Base-by-base conservation (phyloP, 495 filamentous ascomycete genomes). In the Amniculicola lignicola region DNA sequence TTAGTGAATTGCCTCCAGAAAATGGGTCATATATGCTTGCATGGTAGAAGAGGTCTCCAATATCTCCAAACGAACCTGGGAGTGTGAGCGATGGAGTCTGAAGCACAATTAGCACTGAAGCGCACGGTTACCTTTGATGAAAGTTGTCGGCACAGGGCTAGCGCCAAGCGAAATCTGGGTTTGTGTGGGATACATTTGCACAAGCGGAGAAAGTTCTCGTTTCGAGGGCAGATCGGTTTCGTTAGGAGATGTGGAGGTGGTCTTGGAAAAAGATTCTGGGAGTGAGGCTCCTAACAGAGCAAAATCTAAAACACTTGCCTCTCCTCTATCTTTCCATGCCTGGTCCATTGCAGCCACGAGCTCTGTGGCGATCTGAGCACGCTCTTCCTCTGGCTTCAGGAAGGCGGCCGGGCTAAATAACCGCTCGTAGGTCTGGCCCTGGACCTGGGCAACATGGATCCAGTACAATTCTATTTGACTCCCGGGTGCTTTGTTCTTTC, bases 11-110 rank as follows among this genome's bases (percentile, higher is more conserved):
- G n/a, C n/a, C n/a, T n/a, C n/a, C n/a, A n/a, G n/a, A n/a, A n/a
- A n/a, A n/a, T n/a, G n/a, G n/a, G n/a, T n/a, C n/a, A n/a, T n/a
- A n/a, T n/a, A n/a, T n/a, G n/a, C n/a, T n/a, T n/a, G n/a, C 73
- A 28, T 71, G 82, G 66, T 50, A 79, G 76, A 36, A 84, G 64
- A 29, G 42, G 28, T 59, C 48, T 28, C 33, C 53, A 46, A 52
- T 19, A 4, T 47, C 14, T 18, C 45, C 31, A 31, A 56, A 25
- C n/a, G 33, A 19, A 21, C 29, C 39, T 56, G 56, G 15, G n/a
- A n/a, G n/a, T n/a, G n/a, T n/a, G n/a, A n/a, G n/a, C n/a, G n/a
- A n/a, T n/a, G n/a, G n/a, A n/a, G n/a, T n/a, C n/a, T n/a, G n/a
- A n/a, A n/a, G n/a, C n/a, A n/a, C n/a, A n/a, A n/a, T n/a, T n/a